phyloP scores from a whole-genome alignment of 768 basidiomycete genomes.

The Fomitopsis pulvina region DNA sequence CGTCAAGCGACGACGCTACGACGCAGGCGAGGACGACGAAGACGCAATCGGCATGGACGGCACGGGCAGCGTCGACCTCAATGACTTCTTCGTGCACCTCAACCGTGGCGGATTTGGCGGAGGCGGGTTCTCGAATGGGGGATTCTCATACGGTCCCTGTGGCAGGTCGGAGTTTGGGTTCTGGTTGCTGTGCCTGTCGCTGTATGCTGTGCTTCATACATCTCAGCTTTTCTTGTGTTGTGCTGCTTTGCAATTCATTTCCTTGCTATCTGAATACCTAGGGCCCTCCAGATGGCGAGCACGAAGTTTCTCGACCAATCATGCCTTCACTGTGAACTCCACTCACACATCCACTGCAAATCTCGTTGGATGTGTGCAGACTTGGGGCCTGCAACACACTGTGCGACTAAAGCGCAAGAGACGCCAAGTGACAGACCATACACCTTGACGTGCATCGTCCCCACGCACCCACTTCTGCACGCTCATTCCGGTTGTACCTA shows the following conservation, averaged over 20 bases:
- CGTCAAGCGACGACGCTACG: slow-evolving; percentile 64
- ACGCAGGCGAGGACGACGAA: slow-evolving; percentile 79
- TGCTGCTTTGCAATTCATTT: not conserved
- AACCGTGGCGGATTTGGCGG: slow-evolving; percentile 27
- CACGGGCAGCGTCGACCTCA: slow-evolving; percentile 49
- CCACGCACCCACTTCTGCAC: too few relatives aligned
- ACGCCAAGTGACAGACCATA: too few relatives aligned
- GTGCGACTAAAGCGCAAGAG: too few relatives aligned
- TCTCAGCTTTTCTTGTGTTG: not conserved
- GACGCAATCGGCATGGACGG: slow-evolving; percentile 39
- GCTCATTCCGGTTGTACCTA: too few relatives aligned
- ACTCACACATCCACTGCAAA: too few relatives aligned
- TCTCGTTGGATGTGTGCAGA: too few relatives aligned
- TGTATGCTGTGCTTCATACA: not conserved
- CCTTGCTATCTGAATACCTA: too few relatives aligned
- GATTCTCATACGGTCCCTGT: not conserved
- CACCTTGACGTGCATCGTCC: too few relatives aligned
- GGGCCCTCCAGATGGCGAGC: too few relatives aligned
- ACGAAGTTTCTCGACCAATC: too few relatives aligned
- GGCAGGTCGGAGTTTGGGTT: not conserved
- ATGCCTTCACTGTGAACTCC: too few relatives aligned
- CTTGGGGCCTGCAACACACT: too few relatives aligned
- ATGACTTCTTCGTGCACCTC: slow-evolving; percentile 62
- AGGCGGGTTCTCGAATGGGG: slow-evolving; percentile 16
- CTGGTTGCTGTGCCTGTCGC: not conserved